Evolutionary conservation across 148 eudicot species (phyloP), one percentile per base, ranked within the genome.

Genomic region (Fallopia convolvulus): DNA sequence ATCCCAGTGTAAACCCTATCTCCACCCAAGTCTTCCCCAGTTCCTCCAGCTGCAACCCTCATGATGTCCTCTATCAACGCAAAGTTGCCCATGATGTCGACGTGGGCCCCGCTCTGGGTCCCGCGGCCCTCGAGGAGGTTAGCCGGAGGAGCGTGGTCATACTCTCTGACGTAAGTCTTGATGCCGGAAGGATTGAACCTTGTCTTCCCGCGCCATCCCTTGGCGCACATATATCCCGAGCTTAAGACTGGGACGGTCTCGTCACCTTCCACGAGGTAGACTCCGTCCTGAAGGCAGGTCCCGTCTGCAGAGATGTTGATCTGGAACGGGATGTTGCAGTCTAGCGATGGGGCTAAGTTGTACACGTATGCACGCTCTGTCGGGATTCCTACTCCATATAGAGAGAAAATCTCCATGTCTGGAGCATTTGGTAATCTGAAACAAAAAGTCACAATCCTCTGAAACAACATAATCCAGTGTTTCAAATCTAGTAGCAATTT

Each of bases 191-290:
- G 99, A 78, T 95, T 95, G 75, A 88, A 95, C 36, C 91, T 82
- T 48, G 92, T 95, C 80, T 85, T 92, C 10, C 99, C 99, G 41
- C 99, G 97, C 99, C 99, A 95, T 21, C 94, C 97, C 83, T 89
- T 95, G 49, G 97, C 99, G 72, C 91, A 88, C 99, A 94, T 94
- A 83, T 79, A 94, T 10, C 99, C 99, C 17, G 99, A 83, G 81
- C 99, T 94, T 78, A 94, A 78, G 50, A 83, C 90, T 7, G 99
- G 99, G 21, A 95, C 97, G 5, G 99, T 95, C 77, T 95, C 99
- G 52, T 95, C 99, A 40, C 99, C 99, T 21, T 95, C 92, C 0
- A 86, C 89, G 4, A 86, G 84, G 72, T 77, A 87, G 41, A 95
- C 92, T 20, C 99, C 99, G 44, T 85, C 93, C 74, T 81, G 85